Evolutionary conservation across 2,329 filamentous ascomycete genomes (phyloP).

Genomic region (Stachybotrys echinatus): DNA sequence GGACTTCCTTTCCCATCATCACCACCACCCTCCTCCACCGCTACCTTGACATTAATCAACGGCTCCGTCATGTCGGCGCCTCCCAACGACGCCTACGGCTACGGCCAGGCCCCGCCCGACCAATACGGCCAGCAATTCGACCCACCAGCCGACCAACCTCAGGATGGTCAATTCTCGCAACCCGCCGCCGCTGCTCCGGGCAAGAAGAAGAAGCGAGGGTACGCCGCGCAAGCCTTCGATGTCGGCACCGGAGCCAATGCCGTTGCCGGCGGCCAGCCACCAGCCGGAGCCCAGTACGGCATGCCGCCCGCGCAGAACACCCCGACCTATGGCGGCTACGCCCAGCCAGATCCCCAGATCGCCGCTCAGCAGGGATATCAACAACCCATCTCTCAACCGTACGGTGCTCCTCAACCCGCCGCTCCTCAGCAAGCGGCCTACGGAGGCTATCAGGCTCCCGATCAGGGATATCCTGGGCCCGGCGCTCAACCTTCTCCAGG

Average conservation of each 20-base stretch:
- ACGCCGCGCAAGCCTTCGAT: conserved; percentile 91
- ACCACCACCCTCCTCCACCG: conserved; percentile 10
- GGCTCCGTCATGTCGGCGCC: conserved; percentile 49
- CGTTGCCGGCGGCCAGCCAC: conserved; percentile 41
- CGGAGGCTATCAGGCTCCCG: conserved; percentile 38
- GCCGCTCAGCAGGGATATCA: conserved; percentile 33
- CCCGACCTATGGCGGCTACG: conserved; percentile 56
- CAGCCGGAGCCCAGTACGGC: conserved; percentile 38
- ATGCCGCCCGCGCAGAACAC: conserved; percentile 35
- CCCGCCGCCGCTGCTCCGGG: conserved; percentile 32
- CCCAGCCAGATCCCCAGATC: conserved; percentile 42
- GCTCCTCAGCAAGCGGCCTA: conserved; percentile 33
- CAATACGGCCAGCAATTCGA: conserved; percentile 30
- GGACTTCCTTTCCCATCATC: conserved; percentile 2
- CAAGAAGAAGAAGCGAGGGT: conserved; percentile 89
- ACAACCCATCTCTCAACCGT: conserved; percentile 29
- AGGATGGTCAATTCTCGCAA: conserved; percentile 28
- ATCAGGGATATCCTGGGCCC: conserved; percentile 58
- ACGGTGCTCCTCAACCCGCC: conserved; percentile 36
- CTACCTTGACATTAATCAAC: conserved; percentile 14
- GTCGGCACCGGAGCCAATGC: conserved; percentile 86
- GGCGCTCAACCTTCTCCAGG: conserved; percentile 37
- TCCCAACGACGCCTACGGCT: conserved; percentile 50
- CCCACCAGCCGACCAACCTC: conserved; percentile 35
- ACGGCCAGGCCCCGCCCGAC: conserved; percentile 41